These are phyloP conservation scores for Hirschioporus abietinus DNA, from an alignment of 768 basidiomycete genomes.

Conservation along the genomic window DNA sequence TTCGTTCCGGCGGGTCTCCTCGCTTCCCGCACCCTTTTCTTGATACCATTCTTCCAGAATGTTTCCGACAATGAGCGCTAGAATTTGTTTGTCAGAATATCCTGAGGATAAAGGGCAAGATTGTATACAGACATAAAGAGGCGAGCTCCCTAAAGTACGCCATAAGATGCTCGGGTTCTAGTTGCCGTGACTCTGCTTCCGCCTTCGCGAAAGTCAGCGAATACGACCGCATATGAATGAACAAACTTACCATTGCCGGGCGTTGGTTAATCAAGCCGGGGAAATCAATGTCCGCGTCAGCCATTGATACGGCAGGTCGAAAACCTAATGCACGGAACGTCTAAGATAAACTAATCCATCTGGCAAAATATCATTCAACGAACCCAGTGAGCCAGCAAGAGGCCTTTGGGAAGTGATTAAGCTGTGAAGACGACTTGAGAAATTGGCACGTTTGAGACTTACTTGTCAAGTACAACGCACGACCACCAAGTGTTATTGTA, in stretches of 20 bases:
- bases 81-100: not conserved
- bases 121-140: not conserved
- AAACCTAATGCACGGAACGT: not conserved
- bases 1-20: not conserved
- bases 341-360: too few relatives aligned
- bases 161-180: not conserved
- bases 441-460: conserved; percentile 42
- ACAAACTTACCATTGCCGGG: not conserved
- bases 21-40: not conserved
- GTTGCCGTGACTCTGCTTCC: not conserved
- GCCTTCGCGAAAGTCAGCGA: not conserved
- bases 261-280: not conserved
- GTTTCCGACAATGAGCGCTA: not conserved
- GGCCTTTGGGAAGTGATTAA: not conserved
- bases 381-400: not conserved
- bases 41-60: not conserved
- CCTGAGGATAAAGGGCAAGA: not conserved
- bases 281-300: not conserved
- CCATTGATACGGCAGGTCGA: not conserved
- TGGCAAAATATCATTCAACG: not conserved
- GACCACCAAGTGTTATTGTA: conserved; percentile 73
- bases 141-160: not conserved
- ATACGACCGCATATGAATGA: not conserved
- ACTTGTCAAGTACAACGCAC: conserved; percentile 75
- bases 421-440: not conserved